These are phyloP conservation scores for Lichenothelia convexa DNA, from an alignment of 495 filamentous ascomycete genomes.

Conservation along the genomic window DNA sequence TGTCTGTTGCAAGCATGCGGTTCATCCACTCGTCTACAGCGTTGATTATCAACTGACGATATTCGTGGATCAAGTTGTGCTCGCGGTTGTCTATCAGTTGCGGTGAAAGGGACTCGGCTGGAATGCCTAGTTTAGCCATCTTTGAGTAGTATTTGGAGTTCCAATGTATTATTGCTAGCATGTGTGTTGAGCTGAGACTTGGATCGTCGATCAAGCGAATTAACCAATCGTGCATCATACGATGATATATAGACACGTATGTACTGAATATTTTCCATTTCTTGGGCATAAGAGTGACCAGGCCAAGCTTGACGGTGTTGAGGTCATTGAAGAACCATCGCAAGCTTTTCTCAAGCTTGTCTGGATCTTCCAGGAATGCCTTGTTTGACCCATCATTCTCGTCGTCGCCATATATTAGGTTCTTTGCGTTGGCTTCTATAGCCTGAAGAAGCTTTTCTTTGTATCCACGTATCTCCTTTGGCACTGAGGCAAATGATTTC, in stretches of 20 bases:
- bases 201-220: conserved; percentile 64
- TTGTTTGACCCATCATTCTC: conserved; percentile 59
- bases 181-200: conserved; percentile 54
- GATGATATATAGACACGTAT: conserved; percentile 77
- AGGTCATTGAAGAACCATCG: conserved; percentile 97
- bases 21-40: conserved; percentile 97
- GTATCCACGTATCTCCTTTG: conserved; percentile 83
- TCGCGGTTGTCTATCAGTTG: conserved; percentile 79
- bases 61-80: conserved; percentile 76
- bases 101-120: conserved; percentile 47
- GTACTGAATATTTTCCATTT: conserved; percentile 94
- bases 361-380: conserved; percentile 63
- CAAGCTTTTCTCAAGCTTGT: conserved; percentile 65
- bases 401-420: too few relatives aligned
- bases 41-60: conserved; percentile 82
- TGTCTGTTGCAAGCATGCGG: conserved; percentile 64
- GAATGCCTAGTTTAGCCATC: conserved; percentile 68
- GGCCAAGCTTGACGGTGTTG: conserved; percentile 74
- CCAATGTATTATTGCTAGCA: conserved; percentile 86
- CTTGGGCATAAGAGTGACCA: conserved; percentile 78
- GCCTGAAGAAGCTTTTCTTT: conserved; percentile 83
- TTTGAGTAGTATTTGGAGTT: conserved; percentile 88
- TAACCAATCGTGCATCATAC: conserved; percentile 86
- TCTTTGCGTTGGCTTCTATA: conserved; percentile 50
- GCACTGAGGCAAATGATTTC: conserved; percentile 81